A percentile compares a stretch with the other conserved stretches of the same genome.
Evolutionary conservation across 2,329 filamentous ascomycete species (phyloP).

Genomic region (Calonectria crousiana): DNA sequence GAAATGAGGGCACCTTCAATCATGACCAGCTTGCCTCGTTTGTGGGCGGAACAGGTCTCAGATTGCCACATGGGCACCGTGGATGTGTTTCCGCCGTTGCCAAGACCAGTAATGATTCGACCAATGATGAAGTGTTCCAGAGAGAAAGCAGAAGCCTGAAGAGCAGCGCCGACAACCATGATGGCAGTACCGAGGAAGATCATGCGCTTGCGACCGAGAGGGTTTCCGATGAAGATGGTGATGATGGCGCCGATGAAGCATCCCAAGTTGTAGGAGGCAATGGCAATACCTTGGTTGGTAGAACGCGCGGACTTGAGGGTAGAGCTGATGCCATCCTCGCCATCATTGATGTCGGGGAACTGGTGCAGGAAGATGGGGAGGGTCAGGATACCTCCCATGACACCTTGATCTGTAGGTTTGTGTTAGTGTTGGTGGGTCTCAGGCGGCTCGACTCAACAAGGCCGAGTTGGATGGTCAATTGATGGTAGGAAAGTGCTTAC

Average conservation of each 20-base stretch:
- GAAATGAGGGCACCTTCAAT: conserved; percentile 71
- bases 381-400: conserved; percentile 81
- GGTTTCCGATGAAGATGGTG: conserved; percentile 74
- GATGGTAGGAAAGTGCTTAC: conserved; percentile 47
- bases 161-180: conserved; percentile 67
- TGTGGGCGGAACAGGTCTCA: conserved; percentile 68
- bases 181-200: conserved; percentile 71
- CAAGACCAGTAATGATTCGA: conserved; percentile 70
- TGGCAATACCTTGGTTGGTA: conserved; percentile 65
- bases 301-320: conserved; percentile 57
- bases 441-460: not conserved
- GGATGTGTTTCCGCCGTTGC: conserved; percentile 69
- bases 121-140: conserved; percentile 69
- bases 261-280: conserved; percentile 70
- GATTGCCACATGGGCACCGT: conserved; percentile 72
- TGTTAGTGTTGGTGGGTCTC: not conserved
- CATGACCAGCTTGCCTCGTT: conserved; percentile 72
- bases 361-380: conserved; percentile 69
- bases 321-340: conserved; percentile 49
- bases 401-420: conserved; percentile 72
- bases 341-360: conserved; percentile 66
- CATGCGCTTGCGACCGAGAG: conserved; percentile 69
- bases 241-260: conserved; percentile 74
- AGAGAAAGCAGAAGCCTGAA: conserved; percentile 69
- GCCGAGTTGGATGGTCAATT: not conserved